Base-by-base conservation (phyloP, 2,329 filamentous ascomycete species). In the Aspergillus tamarii region DNA sequence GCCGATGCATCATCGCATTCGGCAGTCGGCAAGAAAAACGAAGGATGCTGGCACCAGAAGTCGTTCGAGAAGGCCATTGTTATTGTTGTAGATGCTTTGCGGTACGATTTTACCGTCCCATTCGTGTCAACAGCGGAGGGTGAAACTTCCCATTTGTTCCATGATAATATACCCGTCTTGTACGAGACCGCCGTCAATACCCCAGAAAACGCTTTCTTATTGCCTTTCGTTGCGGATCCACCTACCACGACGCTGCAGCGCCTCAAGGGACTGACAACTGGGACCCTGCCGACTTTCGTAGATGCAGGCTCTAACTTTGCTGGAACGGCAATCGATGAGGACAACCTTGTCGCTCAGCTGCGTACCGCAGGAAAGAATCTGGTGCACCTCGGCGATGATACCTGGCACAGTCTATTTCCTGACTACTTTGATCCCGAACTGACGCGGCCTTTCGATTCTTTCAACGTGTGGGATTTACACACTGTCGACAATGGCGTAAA, bases 401-500 rank as follows among this genome's bases (percentile, higher is more conserved):
- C 95, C 5, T 99, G 95, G 95, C 91, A 93, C 69, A 86, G 92
- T 50, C 83, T 99, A 19, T 99, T 98, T 75, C 95, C 95, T 0
- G 92, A 86, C n/a, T 93, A 96, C 77, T 99, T 99, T 72, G 90
- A 97, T 76, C 82, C 89, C 10, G 91, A 94, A 62, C 87, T 97
- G 62, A 97, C 94, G 70, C 88, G 85, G 70, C 88, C 95, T 0
- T 99, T 97, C 77, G 94, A 98, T 76, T 98, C 94, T 66, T 96
- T 99, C 81, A 97, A 98, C 74, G 95, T 98, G 8, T 97, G 93
- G 93, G 95, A 99, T 77, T 80, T 99, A 71, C 93, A 98, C 77
- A 98, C 95, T 0, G 92, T 99, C 3, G 95, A 99, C 75, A 94
- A 97, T 73, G 95, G 95, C 0, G 95, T 99, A 28, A 91, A 90